Conservation (phyloP, 208 protist species). For the Trypanosoma scelopori region DNA sequence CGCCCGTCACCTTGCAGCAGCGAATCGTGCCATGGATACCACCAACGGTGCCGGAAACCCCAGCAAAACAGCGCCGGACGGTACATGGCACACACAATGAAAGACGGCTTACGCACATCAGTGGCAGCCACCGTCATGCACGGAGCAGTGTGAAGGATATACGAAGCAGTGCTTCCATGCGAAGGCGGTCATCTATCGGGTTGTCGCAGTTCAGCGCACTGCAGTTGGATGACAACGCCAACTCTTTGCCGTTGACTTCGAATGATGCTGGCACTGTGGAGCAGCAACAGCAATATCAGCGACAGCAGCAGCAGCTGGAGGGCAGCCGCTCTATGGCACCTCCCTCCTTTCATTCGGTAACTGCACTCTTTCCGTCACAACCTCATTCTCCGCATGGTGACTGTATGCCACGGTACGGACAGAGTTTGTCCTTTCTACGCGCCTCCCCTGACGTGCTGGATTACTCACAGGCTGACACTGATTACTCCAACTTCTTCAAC, state of each 20-base stretch:
- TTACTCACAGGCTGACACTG: slow-evolving; percentile 80
- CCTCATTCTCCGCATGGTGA: slow-evolving; percentile 24
- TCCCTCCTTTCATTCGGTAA: slow-evolving; percentile 15
- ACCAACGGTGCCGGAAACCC: slow-evolving; percentile 27
- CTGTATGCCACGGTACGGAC: slow-evolving; percentile 13
- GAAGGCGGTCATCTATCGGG: slow-evolving; percentile 62
- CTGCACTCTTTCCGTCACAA: slow-evolving; percentile 21
- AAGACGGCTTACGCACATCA: slow-evolving; percentile 6
- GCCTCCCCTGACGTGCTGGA: slow-evolving; percentile 41
- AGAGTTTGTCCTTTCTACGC: slow-evolving; percentile 12
- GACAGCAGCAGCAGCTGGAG: neutral
- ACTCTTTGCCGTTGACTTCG: slow-evolving; percentile 27
- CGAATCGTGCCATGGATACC: neutral
- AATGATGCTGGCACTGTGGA: slow-evolving; percentile 17
- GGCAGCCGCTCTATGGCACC: slow-evolving; percentile 11
- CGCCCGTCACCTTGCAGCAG: slow-evolving; percentile 12
- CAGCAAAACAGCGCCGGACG: slow-evolving; percentile 60
- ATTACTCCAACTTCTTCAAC: slow-evolving; percentile 71
- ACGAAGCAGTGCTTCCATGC: slow-evolving; percentile 34
- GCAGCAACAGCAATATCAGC: slow-evolving; percentile 3
- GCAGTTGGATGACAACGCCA: slow-evolving; percentile 47
- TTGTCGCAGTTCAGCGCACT: slow-evolving; percentile 74
- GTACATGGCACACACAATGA: slow-evolving; percentile 30
- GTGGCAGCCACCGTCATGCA: slow-evolving; percentile 1
- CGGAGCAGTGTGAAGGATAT: slow-evolving; percentile 29